These are phyloP conservation scores for Phytophthora hibernalis DNA, from an alignment of 352 stramenopile species.

Conservation along the genomic window DNA sequence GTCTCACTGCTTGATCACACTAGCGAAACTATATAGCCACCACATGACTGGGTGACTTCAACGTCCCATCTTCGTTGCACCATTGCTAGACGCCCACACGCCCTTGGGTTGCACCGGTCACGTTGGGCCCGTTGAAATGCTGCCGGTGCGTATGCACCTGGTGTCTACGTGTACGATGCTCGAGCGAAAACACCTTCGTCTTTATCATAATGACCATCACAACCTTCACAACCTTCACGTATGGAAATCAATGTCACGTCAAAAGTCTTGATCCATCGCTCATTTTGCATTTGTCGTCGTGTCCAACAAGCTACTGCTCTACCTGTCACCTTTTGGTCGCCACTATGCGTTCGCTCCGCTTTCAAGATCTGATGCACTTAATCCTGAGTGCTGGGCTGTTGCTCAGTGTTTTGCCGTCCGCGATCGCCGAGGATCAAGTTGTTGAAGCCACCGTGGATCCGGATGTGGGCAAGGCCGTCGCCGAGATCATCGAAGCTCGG, in stretches of 20 bases:
- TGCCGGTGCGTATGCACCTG: neutral
- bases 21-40: constrained; percentile 1
- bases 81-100: neutral
- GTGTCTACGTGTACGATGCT: neutral
- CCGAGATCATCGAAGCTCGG: constrained; percentile 34
- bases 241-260: no score
- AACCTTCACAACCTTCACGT: no score
- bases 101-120: constrained; percentile 6
- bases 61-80: constrained; percentile 23
- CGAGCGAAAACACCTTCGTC: neutral
- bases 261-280: neutral
- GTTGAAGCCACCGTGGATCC: constrained; percentile 33
- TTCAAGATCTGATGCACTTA: constrained; percentile 1
- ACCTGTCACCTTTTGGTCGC: neutral
- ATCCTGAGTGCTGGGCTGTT: constrained; percentile 16
- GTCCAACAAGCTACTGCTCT: neutral
- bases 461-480: constrained; percentile 31
- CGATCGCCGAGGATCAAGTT: constrained; percentile 15
- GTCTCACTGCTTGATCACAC: no score
- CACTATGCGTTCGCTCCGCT: constrained; percentile 2
- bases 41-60: constrained; percentile 18
- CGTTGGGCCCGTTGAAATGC: constrained; percentile 19
- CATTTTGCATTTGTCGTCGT: constrained; percentile 22
- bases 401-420: constrained; percentile 18
- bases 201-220: neutral